Base-by-base conservation (phyloP, 768 basidiomycete genomes). In the Mycena epipterygia region DNA sequence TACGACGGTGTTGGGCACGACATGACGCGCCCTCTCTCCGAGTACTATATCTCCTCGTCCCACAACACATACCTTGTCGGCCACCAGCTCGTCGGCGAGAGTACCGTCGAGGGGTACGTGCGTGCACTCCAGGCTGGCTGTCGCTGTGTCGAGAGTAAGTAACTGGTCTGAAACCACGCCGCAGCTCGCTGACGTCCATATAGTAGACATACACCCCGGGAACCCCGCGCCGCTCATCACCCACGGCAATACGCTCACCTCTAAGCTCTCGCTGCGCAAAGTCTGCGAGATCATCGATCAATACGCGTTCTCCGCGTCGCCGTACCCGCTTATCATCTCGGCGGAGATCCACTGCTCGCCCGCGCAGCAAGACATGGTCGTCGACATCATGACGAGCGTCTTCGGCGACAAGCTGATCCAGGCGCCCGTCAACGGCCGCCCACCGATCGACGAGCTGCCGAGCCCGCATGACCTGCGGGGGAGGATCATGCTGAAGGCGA, bases 301-400 rank as follows among this genome's bases (percentile, higher is more conserved):
- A 77, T 99, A 98, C 76, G 97, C 94, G 1, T 99, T 99, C 76
- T 91, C 95, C 52, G 90, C 94, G 0, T 97, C 96, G 3, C 94
- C 96, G 0, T 98, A 96, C 79, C 98, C 98, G 0, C 88, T 99
- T 79, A 95, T 99, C 82, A 94, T 99, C 62, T 97, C 96, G 5
- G 95, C 96, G n/a, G 98, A 99, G 83, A 89, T 98, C 7, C 97
- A 98, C 76, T 98, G 96, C 80, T 86, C 88, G 3, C 83, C 84
- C 7, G 87, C 89, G 42, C 86, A 89, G 72, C 85, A 90, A 67
- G 86, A 87, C 64, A 81, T 81, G 75, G 83, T 88, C 46, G 86
- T 82, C 29, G 79, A 81, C 33, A 86, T 87, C 64, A 86, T 87
- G 86, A 75, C 73, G 1, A 78, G 82, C 52, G 84, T 86, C 6